Percentiles rank a stretch among this genome's conserved stretches.
Evolutionary conservation across 2,329 filamentous ascomycete species (phyloP).

Genomic region (Exophiala sp.): DNA sequence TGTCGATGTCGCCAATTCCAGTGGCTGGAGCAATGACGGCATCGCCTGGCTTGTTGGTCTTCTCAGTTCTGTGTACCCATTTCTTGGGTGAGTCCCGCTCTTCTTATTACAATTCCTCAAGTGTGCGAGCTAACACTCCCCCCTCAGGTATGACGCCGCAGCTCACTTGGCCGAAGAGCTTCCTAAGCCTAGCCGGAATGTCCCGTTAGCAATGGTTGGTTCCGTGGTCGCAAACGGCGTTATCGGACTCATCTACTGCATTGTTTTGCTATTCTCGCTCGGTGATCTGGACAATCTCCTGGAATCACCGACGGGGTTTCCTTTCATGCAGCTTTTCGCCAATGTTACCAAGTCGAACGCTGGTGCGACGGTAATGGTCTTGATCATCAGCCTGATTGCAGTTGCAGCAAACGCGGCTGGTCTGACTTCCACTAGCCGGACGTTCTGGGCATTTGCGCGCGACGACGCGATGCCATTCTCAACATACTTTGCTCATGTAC

Average conservation of each 20-base stretch:
- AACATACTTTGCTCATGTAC: constrained; percentile 27
- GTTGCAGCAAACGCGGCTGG: constrained; percentile 30
- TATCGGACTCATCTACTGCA: constrained; percentile 43
- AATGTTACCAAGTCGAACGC: constrained; percentile 31
- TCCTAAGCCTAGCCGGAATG: constrained; percentile 28
- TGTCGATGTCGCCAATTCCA: constrained; percentile 38
- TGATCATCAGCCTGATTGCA: constrained; percentile 32
- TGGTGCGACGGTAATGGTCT: constrained; percentile 32
- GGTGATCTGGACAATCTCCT: constrained; percentile 40
- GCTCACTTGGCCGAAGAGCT: constrained; percentile 41
- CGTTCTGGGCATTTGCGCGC: constrained; percentile 40
- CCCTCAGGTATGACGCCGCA: constrained; percentile 38
- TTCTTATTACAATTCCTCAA: not conserved
- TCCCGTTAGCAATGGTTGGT: constrained; percentile 35
- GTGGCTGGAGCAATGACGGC: constrained; percentile 35
- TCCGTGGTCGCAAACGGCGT: constrained; percentile 43
- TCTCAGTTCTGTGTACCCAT: constrained; percentile 24
- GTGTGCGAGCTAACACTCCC: not conserved
- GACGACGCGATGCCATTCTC: constrained; percentile 40
- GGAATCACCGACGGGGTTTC: constrained; percentile 41
- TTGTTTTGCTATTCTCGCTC: constrained; percentile 45
- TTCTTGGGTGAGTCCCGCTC: constrained; percentile 16
- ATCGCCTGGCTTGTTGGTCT: constrained; percentile 31
- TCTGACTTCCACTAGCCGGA: constrained; percentile 37
- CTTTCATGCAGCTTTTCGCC: constrained; percentile 42